Percentiles rank a stretch among this genome's conserved stretches.
Conservation (phyloP, 306 rosid genomes). For the Astragalus membranaceus region DNA sequence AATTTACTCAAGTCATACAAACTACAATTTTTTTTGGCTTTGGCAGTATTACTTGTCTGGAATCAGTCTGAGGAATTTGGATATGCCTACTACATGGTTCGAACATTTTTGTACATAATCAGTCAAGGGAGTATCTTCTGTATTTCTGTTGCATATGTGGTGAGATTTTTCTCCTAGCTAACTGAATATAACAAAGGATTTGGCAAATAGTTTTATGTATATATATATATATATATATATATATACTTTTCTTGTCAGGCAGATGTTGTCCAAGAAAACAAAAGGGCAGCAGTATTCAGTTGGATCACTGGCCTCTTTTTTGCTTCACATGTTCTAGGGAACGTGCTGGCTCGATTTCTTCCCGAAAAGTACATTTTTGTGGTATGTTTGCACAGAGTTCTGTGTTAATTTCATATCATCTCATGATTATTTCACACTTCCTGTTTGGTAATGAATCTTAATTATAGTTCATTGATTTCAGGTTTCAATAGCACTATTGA, state of each 20-base stretch:
- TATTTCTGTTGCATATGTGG: slow-evolving; percentile 56
- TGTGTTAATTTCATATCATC: neutral
- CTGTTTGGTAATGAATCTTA: neutral
- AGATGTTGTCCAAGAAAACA: slow-evolving; percentile 45
- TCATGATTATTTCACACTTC: neutral
- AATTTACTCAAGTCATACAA: no score
- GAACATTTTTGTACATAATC: slow-evolving; percentile 48
- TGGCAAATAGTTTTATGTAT: neutral
- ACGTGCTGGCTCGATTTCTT: slow-evolving; percentile 51
- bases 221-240: neutral
- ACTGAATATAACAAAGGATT: slow-evolving; percentile 1
- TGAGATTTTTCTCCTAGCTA: slow-evolving; percentile 21
- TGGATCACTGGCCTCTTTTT: slow-evolving; percentile 66
- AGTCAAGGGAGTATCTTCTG: slow-evolving; percentile 73
- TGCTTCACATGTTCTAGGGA: slow-evolving; percentile 54
- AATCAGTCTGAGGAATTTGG: slow-evolving; percentile 44
- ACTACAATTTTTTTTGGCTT: neutral
- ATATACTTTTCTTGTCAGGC: slow-evolving; percentile 36
- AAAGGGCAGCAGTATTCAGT: slow-evolving; percentile 55
- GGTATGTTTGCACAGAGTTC: slow-evolving; percentile 23
- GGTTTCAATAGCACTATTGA: slow-evolving; percentile 64
- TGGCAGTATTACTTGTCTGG: slow-evolving; percentile 52
- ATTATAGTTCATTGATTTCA: slow-evolving; percentile 27
- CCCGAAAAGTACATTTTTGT: slow-evolving; percentile 44
- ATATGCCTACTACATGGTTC: slow-evolving; percentile 55